Percentiles rank a stretch among this genome's conserved stretches.
These are phyloP conservation scores for Geotrichum candidum DNA, from an alignment of 1,139 yeast species.

Conservation along the genomic window DNA sequence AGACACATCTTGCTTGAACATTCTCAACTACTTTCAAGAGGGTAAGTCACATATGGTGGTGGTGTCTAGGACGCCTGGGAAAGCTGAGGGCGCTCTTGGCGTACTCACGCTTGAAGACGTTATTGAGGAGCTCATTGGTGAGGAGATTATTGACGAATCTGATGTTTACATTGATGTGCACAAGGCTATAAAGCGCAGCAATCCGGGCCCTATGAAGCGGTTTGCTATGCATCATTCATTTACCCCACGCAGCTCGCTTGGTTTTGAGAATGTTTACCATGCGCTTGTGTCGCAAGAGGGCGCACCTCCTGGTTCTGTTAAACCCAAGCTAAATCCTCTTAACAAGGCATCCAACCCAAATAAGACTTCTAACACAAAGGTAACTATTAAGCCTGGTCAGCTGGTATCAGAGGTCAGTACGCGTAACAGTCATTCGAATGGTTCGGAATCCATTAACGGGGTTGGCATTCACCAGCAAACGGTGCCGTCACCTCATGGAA, in stretches of 20 bases:
- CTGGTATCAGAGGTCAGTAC: background rate
- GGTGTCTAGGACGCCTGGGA: conserved; percentile 84
- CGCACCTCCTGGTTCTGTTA: conserved; percentile 1
- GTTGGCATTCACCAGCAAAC: conserved; percentile 7
- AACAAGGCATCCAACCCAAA: conserved; percentile 82
- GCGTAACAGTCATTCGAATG: background rate
- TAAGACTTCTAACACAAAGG: conserved; percentile 55
- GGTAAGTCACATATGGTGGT: conserved; percentile 98
- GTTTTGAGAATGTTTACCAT: conserved; percentile 24
- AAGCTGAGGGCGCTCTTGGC: conserved; percentile 80
- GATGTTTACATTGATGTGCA: conserved; percentile 91
- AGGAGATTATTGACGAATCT: conserved; percentile 95
- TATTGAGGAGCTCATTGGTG: conserved; percentile 94
- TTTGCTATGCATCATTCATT: conserved; percentile 31
- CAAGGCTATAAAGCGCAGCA: conserved; percentile 65
- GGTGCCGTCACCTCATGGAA: conserved; percentile 7
- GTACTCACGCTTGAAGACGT: conserved; percentile 93
- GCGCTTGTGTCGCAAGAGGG: conserved; percentile 18
- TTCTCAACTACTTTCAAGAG: conserved; percentile 92
- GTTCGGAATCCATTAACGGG: background rate
- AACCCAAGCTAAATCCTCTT: conserved; percentile 36
- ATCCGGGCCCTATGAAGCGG: conserved; percentile 80
- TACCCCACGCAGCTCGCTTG: conserved; percentile 23
- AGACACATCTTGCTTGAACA: conserved; percentile 87
- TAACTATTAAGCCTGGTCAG: conserved; percentile 36